Conservation (phyloP, 768 basidiomycete species). For the Crepidotus variabilis region DNA sequence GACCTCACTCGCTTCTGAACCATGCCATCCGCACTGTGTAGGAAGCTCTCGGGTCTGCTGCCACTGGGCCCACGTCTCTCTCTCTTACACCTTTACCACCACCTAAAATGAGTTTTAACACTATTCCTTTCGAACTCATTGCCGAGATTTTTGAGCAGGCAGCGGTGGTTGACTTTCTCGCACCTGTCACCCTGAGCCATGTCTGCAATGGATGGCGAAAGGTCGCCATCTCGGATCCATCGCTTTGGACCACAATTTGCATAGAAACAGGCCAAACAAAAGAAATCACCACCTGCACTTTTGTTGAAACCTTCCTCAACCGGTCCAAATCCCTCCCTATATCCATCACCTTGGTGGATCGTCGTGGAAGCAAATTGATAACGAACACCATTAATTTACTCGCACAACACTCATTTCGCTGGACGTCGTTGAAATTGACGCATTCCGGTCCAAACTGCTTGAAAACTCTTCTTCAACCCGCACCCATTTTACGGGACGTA, state of each 20-base stretch:
- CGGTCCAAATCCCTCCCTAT: constrained; percentile 15
- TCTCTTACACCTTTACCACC: background rate
- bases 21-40: background rate
- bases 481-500: too few species aligned
- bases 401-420: constrained; percentile 11
- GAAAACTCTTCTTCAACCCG: too few species aligned
- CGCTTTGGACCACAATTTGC: constrained; percentile 11
- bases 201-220: constrained; percentile 13
- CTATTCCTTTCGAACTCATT: constrained; percentile 3
- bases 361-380: background rate
- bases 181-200: constrained; percentile 10
- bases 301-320: constrained; percentile 11
- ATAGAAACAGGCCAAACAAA: background rate
- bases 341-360: constrained; percentile 4
- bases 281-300: background rate
- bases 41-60: background rate
- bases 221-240: constrained; percentile 7
- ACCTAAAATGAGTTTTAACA: background rate
- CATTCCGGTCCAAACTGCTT: too few species aligned
- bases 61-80: background rate
- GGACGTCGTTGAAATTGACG: constrained; percentile 10
- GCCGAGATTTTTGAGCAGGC: constrained; percentile 7
- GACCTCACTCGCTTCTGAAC: background rate
- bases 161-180: background rate
- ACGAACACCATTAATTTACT: constrained; percentile 6